These are phyloP conservation scores for Bothriochloa decipiens DNA, from an alignment of 176 grass and related monocot species.

Conservation along the genomic window DNA sequence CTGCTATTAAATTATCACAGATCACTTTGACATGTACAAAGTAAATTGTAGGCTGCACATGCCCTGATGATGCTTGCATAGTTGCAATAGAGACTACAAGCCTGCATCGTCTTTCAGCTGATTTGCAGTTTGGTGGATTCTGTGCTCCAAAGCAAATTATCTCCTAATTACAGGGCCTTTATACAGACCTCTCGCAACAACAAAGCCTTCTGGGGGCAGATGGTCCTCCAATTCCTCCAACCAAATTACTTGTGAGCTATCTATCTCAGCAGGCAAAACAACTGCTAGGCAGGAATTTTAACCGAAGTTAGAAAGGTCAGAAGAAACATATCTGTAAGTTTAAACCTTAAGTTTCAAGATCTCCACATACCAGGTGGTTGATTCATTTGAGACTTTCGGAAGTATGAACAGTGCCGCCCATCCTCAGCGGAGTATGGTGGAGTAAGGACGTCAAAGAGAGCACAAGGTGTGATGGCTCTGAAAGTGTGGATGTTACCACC, in stretches of 20 bases:
- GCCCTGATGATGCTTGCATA: constrained; percentile 27
- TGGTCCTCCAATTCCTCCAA: constrained; percentile 84
- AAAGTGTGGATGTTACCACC: constrained; percentile 98
- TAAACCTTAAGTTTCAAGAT: constrained; percentile 11
- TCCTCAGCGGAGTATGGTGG: constrained; percentile 86
- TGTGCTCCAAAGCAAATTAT: constrained; percentile 44
- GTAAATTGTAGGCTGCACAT: constrained; percentile 39
- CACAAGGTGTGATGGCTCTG: constrained; percentile 88
- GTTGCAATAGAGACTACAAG: neutral
- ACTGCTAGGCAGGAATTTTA: constrained; percentile 33
- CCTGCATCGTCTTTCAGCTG: constrained; percentile 23
- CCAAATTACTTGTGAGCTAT: constrained; percentile 74
- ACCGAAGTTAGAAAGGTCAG: constrained; percentile 19
- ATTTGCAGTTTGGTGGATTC: constrained; percentile 17
- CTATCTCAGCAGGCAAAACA: constrained; percentile 56
- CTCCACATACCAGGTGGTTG: constrained; percentile 55
- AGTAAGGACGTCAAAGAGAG: constrained; percentile 92
- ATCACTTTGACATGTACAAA: constrained; percentile 47
- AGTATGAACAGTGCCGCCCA: constrained; percentile 90
- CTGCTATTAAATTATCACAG: constrained; percentile 27
- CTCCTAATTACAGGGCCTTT: constrained; percentile 80
- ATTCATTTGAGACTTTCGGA: constrained; percentile 57
- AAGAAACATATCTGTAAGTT: neutral
- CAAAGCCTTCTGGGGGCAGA: constrained; percentile 89
- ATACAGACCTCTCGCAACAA: constrained; percentile 83